Evolutionary conservation across 257 asterid species (phyloP).

Genomic region (Gardenia jasminoides): DNA sequence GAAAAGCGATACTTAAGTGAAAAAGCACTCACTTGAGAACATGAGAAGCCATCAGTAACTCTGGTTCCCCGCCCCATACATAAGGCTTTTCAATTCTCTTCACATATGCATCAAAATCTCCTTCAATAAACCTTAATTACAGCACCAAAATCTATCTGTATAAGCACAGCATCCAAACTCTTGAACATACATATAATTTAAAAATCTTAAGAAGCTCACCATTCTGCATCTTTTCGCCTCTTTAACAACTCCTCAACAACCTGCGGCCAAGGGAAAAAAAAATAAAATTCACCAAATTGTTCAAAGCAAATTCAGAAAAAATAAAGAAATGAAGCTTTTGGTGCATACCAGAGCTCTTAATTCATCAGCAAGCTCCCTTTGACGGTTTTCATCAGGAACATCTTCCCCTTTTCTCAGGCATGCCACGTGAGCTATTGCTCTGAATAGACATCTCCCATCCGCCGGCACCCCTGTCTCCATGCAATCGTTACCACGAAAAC

Average conservation of each 20-base stretch:
- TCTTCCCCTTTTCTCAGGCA: constrained; percentile 65
- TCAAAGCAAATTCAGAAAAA: background rate
- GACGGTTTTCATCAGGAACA: constrained; percentile 69
- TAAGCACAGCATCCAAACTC: constrained; percentile 2
- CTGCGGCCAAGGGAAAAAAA: constrained; percentile 26
- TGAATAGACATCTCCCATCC: constrained; percentile 79
- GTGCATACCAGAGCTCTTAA: constrained; percentile 69
- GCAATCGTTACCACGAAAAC: no score
- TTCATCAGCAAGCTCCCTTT: constrained; percentile 81
- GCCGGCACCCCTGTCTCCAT: constrained; percentile 59
- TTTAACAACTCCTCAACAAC: constrained; percentile 77
- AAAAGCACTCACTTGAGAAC: constrained; percentile 59
- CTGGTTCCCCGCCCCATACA: constrained; percentile 95
- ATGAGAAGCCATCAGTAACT: constrained; percentile 82
- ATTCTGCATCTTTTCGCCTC: constrained; percentile 81
- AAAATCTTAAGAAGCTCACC: constrained; percentile 29
- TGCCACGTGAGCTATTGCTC: constrained; percentile 81
- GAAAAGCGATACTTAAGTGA: background rate
- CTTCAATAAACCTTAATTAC: constrained; percentile 60
- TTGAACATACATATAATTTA: background rate
- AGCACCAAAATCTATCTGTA: background rate
- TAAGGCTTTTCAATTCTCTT: constrained; percentile 65
- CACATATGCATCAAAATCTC: constrained; percentile 75
- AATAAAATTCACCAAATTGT: background rate
- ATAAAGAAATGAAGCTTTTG: background rate